A percentile compares a stretch with the other conserved stretches of the same genome.
Conservation (phyloP, 2,329 filamentous ascomycete genomes). For the Fusarium avenaceum region DNA sequence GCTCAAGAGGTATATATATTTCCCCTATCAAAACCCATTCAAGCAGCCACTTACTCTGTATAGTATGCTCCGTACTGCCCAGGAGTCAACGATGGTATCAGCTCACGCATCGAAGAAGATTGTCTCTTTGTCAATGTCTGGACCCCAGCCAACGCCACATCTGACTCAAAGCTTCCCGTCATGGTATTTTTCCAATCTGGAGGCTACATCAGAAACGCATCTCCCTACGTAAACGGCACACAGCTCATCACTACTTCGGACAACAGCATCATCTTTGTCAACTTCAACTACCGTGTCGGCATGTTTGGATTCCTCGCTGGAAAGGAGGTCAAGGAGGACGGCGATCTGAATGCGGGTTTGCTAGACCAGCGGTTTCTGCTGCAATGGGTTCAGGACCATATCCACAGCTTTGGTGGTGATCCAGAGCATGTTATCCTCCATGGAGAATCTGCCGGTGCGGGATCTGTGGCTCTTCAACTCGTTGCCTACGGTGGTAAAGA, state of each 20-base stretch:
- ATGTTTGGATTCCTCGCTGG: constrained; percentile 73
- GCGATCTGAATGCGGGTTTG: constrained; percentile 73
- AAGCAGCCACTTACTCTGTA: not conserved
- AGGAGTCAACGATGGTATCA: constrained; percentile 49
- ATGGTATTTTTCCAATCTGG: constrained; percentile 62
- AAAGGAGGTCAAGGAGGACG: constrained; percentile 65
- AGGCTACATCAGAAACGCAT: constrained; percentile 63
- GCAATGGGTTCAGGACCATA: constrained; percentile 72
- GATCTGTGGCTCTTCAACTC: constrained; percentile 68
- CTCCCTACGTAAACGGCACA: constrained; percentile 66
- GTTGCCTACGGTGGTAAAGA: constrained; percentile 61
- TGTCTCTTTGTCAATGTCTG: constrained; percentile 65
- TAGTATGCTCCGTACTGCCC: constrained; percentile 64
- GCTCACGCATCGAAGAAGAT: constrained; percentile 55
- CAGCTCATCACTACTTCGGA: constrained; percentile 61
- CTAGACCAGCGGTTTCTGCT: constrained; percentile 73
- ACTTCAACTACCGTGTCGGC: constrained; percentile 75
- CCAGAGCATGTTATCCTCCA: constrained; percentile 71
- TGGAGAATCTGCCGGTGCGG: constrained; percentile 72
- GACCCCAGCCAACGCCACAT: constrained; percentile 54
- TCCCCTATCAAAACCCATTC: too few relatives aligned
- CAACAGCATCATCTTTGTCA: constrained; percentile 66
- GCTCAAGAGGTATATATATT: constrained; percentile 51
- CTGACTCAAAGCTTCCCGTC: constrained; percentile 53
- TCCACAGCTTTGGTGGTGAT: constrained; percentile 70